Evolutionary conservation across 371 early-diverging fungal species (phyloP).

Genomic region (Mortierella sp.): DNA sequence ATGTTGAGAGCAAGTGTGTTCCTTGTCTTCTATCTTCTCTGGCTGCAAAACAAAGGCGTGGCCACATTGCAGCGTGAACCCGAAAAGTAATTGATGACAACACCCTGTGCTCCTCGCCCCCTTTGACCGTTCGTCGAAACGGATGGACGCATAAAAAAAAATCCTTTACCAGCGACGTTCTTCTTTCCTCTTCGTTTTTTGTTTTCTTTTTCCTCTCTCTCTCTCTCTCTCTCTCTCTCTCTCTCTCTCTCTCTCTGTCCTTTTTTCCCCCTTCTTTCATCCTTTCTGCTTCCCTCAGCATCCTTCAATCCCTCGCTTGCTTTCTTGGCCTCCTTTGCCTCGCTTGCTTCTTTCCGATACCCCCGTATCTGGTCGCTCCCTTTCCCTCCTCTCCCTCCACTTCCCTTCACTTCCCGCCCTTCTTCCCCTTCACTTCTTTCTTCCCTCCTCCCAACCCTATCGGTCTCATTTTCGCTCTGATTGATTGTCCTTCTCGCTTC

Average conservation of each 20-base stretch:
- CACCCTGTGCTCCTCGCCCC: neutral
- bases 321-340: neutral
- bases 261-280: too few species aligned
- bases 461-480: too few species aligned
- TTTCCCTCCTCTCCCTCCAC: neutral
- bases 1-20: too few species aligned
- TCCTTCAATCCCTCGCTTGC: neutral
- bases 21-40: too few species aligned
- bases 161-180: neutral
- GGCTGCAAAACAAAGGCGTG: too few species aligned
- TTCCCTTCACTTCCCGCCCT: neutral
- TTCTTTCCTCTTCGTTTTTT: neutral
- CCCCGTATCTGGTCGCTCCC: neutral
- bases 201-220: neutral
- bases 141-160: too few species aligned
- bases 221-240: neutral
- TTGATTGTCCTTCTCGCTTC: too few species aligned
- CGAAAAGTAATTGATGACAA: too few species aligned
- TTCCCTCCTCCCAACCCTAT: neutral
- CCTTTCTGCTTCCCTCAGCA: neutral
- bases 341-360: too few species aligned
- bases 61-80: too few species aligned
- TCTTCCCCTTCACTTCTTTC: neutral
- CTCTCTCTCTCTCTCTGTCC: neutral
- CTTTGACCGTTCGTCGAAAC: neutral